Base-by-base conservation (phyloP, 176 grass and related monocot species). In the Secale cereale region DNA sequence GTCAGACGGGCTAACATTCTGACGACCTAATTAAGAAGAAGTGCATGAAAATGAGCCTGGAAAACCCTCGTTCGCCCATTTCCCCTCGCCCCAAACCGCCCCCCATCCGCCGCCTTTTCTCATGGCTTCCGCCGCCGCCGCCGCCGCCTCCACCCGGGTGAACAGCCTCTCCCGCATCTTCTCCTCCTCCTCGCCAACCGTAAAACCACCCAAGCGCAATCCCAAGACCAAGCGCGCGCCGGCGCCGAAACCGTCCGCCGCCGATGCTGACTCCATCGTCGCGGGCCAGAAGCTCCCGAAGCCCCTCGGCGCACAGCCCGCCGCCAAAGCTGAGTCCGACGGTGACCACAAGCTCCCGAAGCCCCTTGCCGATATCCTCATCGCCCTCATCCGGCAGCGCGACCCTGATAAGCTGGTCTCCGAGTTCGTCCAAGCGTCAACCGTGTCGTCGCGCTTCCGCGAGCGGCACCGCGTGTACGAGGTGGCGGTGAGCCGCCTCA, bases 341-440 rank as follows among this genome's bases (percentile, higher is more conserved):
- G 36, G 20, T 12, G 60, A 23, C 59, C 25, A 11, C 10, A 64
- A 27, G 31, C 39, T 4, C 27, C 45, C 28, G 32, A 56, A 68
- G 68, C 0, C 11, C 61, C 23, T 85, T n/a, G 1, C 6, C 64
- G 16, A 19, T 11, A 76, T 79, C 82, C 17, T 81, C 45, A 59
- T 25, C 2, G 7, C 9, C 16, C 5, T 94, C 73, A 56, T 78
- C 71, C n/a, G 22, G n/a, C 39, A 94, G 76, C 75, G 43, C 46
- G 52, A 94, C 15, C 87, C 89, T 30, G 85, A 90, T 14, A 97
- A 90, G 90, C 71, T 89, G 35, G 92, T 85, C 5, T 64, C 90
- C 22, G 77, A 70, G 59, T 97, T 97, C 89, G n/a, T 94, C 16
- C 46, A 61, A 0, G 81, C 79, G 13, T 91, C 90, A 30, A 13